Percentiles rank a stretch among this genome's conserved stretches.
Conservation (phyloP, 129 eudicot genomes). For the Apium graveolens region DNA sequence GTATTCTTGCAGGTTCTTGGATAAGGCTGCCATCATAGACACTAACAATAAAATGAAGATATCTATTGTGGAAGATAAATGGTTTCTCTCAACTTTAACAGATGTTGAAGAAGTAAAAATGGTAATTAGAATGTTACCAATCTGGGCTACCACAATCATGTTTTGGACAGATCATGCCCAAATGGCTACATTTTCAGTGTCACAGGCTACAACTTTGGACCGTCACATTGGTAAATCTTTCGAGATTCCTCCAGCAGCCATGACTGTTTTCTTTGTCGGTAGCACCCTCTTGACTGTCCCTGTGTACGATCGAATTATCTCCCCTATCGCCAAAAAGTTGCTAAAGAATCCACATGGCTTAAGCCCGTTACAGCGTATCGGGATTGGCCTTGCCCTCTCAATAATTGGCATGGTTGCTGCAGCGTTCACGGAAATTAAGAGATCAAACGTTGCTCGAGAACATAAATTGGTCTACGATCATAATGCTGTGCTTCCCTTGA, state of each 20-base stretch:
- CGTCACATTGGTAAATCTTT: constrained; percentile 63
- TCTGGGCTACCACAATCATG: constrained; percentile 77
- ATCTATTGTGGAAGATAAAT: constrained; percentile 33
- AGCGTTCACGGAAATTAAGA: constrained; percentile 52
- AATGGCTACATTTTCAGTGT: constrained; percentile 80
- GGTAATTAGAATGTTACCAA: constrained; percentile 72
- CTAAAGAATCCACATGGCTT: constrained; percentile 65
- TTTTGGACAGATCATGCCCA: constrained; percentile 88
- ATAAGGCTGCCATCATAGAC: constrained; percentile 73
- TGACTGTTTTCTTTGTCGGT: constrained; percentile 63
- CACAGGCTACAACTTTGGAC: constrained; percentile 83
- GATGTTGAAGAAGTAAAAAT: constrained; percentile 83
- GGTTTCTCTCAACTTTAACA: constrained; percentile 67
- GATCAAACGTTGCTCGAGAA: constrained; percentile 29
- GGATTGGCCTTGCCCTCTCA: constrained; percentile 51
- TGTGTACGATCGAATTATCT: constrained; percentile 48
- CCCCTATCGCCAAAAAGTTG: constrained; percentile 25
- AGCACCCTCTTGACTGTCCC: constrained; percentile 69
- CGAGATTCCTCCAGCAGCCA: constrained; percentile 68
- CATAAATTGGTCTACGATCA: constrained; percentile 35
- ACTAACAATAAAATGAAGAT: constrained; percentile 12
- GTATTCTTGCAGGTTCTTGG: constrained; percentile 76
- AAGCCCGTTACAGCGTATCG: constrained; percentile 67
- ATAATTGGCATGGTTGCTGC: constrained; percentile 64
- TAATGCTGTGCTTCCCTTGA: constrained; percentile 28